Percentiles rank a stretch among this genome's conserved stretches.
phyloP scores from a whole-genome alignment of 805 yeast genomes.

The Hanseniaspora valbyensis region DNA sequence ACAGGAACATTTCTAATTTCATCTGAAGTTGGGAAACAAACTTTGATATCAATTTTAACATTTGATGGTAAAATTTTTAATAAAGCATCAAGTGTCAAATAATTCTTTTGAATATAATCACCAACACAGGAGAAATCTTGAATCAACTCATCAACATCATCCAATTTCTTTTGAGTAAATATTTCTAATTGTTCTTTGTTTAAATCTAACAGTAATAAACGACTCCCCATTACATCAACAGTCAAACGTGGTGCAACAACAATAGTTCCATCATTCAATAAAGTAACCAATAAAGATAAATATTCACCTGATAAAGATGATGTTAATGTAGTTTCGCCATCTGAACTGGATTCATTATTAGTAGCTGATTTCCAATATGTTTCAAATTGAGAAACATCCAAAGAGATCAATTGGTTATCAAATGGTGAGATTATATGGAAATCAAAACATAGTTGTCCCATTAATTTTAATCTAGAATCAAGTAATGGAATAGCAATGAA shows the following conservation, averaged over 20 bases:
- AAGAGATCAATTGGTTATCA: conserved; percentile 49
- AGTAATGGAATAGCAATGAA: conserved; percentile 55
- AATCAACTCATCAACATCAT: conserved; percentile 21
- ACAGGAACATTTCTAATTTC: conserved; percentile 35
- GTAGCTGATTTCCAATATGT: conserved; percentile 92
- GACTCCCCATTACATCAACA: conserved; percentile 36
- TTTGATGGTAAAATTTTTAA: conserved; percentile 44
- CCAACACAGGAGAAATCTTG: conserved; percentile 23
- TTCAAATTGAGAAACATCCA: conserved; percentile 85
- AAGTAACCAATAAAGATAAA: conserved; percentile 53
- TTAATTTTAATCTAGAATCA: conserved; percentile 67
- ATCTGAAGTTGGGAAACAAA: conserved; percentile 58
- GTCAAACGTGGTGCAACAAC: conserved; percentile 64
- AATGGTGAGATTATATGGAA: conserved; percentile 85
- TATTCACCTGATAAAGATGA: conserved; percentile 81
- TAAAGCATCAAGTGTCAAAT: conserved; percentile 50
- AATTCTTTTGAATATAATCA: conserved; percentile 30
- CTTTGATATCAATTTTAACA: conserved; percentile 61
- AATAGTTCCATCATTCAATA: conserved; percentile 75
- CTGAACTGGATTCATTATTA: conserved; percentile 14
- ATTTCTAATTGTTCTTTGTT: conserved; percentile 28
- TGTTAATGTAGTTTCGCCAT: conserved; percentile 58
- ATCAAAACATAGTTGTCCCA: conserved; percentile 68
- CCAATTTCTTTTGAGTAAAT: conserved; percentile 25
- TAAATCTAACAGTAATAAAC: conserved; percentile 51